Conservation (phyloP, 2,329 filamentous ascomycete genomes). For the Emericellopsis cladophorae region DNA sequence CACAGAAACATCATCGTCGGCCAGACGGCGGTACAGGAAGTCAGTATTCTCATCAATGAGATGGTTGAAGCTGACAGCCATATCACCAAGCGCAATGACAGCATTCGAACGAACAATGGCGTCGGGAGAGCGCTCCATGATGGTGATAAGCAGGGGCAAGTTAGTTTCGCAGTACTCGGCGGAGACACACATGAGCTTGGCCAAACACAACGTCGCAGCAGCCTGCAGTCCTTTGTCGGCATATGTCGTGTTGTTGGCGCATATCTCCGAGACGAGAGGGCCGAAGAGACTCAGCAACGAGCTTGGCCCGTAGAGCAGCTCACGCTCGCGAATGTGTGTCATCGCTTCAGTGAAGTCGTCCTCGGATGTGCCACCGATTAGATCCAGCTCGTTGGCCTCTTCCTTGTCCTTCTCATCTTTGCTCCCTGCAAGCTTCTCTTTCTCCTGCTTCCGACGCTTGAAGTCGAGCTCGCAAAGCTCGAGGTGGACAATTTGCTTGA, state of each 20-base stretch:
- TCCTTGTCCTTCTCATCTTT: conserved; percentile 41
- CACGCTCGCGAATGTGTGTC: conserved; percentile 69
- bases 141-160: conserved; percentile 86
- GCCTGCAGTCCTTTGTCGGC: conserved; percentile 82
- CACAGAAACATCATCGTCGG: conserved; percentile 77
- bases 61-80: conserved; percentile 99
- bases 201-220: conserved; percentile 84
- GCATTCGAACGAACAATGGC: conserved; percentile 91
- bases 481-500: conserved; percentile 97
- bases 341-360: conserved; percentile 86
- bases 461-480: conserved; percentile 97
- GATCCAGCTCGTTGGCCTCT: conserved; percentile 80
- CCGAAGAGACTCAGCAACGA: conserved; percentile 87
- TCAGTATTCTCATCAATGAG: conserved; percentile 98
- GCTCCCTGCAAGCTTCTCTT: conserved; percentile 51
- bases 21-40: conserved; percentile 87
- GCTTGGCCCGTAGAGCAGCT: conserved; percentile 68
- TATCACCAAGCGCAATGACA: conserved; percentile 92
- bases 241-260: conserved; percentile 87
- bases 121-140: conserved; percentile 88
- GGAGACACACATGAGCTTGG: conserved; percentile 97
- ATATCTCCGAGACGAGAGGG: conserved; percentile 83
- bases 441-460: conserved; percentile 87
- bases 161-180: conserved; percentile 93
- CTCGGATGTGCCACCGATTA: conserved; percentile 92